phyloP scores from a whole-genome alignment of 768 basidiomycete species.

The Tulasnella sp. region DNA sequence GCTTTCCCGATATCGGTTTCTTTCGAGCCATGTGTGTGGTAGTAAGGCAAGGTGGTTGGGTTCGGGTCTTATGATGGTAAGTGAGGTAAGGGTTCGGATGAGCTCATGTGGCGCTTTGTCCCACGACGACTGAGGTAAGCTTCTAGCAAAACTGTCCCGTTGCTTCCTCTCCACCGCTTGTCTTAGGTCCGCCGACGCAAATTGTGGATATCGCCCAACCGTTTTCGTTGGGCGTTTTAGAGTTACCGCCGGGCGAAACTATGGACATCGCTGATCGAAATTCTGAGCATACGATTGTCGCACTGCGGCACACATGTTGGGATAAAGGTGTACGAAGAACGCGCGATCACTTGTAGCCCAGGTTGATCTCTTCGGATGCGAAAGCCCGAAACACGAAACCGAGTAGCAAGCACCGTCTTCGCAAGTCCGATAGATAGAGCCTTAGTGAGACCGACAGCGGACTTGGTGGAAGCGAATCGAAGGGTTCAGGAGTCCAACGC shows the following conservation, averaged over 20 bases:
- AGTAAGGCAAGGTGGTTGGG: background rate
- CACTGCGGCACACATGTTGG: too few relatives aligned
- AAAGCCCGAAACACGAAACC: too few relatives aligned
- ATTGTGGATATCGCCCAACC: background rate
- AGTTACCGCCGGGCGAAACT: background rate
- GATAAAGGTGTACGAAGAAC: too few relatives aligned
- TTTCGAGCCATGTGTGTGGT: constrained; percentile 30
- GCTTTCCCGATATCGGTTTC: constrained; percentile 51
- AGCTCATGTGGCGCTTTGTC: background rate
- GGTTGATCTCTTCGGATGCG: too few relatives aligned
- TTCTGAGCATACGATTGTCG: too few relatives aligned
- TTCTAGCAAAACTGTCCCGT: background rate
- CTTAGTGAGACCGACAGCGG: too few relatives aligned
- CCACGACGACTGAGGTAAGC: background rate
- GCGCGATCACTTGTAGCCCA: too few relatives aligned
- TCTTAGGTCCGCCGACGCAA: background rate
- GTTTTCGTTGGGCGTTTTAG: background rate
- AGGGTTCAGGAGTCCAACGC: too few relatives aligned
- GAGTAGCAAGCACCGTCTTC: too few relatives aligned
- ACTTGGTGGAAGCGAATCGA: background rate
- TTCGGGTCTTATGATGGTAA: background rate
- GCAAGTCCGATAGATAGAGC: too few relatives aligned
- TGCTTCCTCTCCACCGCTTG: background rate
- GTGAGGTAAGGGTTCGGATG: background rate
- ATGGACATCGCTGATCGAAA: too few relatives aligned